Evolutionary conservation across 2,329 filamentous ascomycete genomes (phyloP), one percentile per base, ranked within the genome.

Genomic region (Plectosphaerella sp.): DNA sequence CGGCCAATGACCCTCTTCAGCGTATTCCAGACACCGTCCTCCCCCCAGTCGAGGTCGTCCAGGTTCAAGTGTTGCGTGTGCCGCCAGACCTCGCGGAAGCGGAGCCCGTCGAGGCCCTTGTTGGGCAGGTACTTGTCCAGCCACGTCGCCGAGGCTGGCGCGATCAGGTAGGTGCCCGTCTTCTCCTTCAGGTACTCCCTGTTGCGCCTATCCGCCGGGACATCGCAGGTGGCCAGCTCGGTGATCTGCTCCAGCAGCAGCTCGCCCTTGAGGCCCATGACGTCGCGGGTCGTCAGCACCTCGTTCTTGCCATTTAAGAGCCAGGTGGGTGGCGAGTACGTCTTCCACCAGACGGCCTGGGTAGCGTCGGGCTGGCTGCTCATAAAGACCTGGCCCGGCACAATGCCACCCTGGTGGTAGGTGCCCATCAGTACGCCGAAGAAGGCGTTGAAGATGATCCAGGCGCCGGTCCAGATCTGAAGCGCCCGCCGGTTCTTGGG

Each of bases 271-370:
- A 89, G 79, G 4, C 88, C 86, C 83, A 91, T 91, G 18, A 91
- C 73, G 62, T 92, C 89, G 54, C 77, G 76, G 1, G 88, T 92
- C 28, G 72, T 76, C n/a, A 91, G 70, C 10, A 88, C 77, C 58
- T 85, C 80, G 58, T 88, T 91, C 67, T 88, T 88, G 50, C 87
- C 86, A 58, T 91, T 87, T 7, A 92, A 74, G 18, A 93, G 77
- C 88, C 89, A 93, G 36, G 87, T 86, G 0, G 89, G 89, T 16
- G 89, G 89, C 64, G 85, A 88, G 64, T 92, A 92, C 1, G 89
- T 92, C 67, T 91, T 92, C 89, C 89, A 93, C 89, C 89, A 93
- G 48, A 89, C 76, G 4, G 86, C 86, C 35, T 86, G 78, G 2
- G 83, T 84, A 9, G 87, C 83, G 57, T 87, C 85, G 5, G 82